Conservation (phyloP, 345 rosid species). For the Camelina neglecta region DNA sequence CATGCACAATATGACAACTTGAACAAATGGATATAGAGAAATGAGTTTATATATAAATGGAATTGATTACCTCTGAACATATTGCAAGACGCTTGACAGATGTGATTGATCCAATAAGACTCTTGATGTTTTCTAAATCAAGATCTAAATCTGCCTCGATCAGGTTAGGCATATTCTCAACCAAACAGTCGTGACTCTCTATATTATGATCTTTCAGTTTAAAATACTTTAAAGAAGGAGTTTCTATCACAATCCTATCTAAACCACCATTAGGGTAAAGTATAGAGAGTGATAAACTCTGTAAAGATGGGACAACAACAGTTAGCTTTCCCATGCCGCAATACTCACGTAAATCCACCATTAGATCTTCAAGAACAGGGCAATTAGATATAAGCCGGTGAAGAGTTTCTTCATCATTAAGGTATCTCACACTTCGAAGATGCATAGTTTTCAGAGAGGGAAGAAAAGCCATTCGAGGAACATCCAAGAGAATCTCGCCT, state of each 20-base stretch:
- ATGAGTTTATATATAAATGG: slow-evolving; percentile 5
- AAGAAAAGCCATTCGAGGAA: slow-evolving; percentile 16
- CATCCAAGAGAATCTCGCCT: not conserved
- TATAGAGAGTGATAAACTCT: not conserved
- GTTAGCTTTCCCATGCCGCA: too few relatives aligned
- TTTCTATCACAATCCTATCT: not conserved
- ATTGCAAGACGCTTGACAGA: slow-evolving; percentile 6
- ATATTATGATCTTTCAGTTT: fast-evolving
- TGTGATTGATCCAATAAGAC: slow-evolving; percentile 23
- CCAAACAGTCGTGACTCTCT: not conserved
- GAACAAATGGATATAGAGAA: not conserved
- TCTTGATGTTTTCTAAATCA: not conserved
- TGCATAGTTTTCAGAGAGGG: slow-evolving; percentile 10
- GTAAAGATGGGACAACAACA: too few relatives aligned
- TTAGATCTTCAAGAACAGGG: not conserved
- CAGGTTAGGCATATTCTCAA: slow-evolving; percentile 25
- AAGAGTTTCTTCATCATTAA: not conserved
- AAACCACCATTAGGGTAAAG: fast-evolving
- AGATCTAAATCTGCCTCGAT: slow-evolving; percentile 3
- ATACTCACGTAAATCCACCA: not conserved
- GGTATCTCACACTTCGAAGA: not conserved
- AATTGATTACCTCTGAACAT: slow-evolving; percentile 19
- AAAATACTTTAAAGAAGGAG: slow-evolving; percentile 23
- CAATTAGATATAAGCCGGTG: slow-evolving; percentile 16
- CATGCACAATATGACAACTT: not conserved